Evolutionary conservation across 306 rosid species (phyloP), one percentile per base, ranked within the genome.

Genomic region (Elaeagnus macrophylla): DNA sequence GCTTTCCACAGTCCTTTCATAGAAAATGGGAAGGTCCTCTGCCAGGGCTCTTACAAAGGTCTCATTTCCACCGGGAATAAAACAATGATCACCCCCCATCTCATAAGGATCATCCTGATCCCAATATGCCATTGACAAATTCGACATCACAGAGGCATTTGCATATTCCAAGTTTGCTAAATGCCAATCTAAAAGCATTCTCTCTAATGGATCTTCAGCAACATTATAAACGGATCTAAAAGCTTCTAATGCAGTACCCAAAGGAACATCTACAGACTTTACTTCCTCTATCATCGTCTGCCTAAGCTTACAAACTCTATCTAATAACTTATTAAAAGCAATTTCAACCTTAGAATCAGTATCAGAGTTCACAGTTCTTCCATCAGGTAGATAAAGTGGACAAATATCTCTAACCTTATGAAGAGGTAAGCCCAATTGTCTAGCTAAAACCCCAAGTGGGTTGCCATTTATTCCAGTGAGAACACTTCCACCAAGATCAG

Each of bases 11-110:
- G 79, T 79, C 68, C 75, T 81, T 44, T 76, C 85, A 61, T 79
- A 88, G 64, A 88, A 88, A 72, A 88, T 84, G 0, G 96, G 96
- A 60, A 88, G 89, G 42, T 73, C 94, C 77, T 88, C 88, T 0
- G 88, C 83, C 36, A 88, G 79, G 10, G 81, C 77, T 0, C 91
- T 79, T 12, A 88, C 72, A 67, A 88, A 84, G n/a, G 62, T 73
- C 72, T 84, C 90, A 13, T 84, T 88, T 11, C 96, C 96, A 12
- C 94, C 96, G 0, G 96, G 96, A 57, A 88, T 84, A 50, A 88
- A 88, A 73, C 96, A 88, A 67, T 88, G 96, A 70, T 88, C 96
- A 52, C 96, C 96, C 12, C 96, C 96, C 96, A 88, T 88, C 70
- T 88, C 96, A 67, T 69, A 88, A 2, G 94, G 96, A 78, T 88